phyloP scores from a whole-genome alignment of 208 protist genomes.

The Trypanosoma lewisi region DNA sequence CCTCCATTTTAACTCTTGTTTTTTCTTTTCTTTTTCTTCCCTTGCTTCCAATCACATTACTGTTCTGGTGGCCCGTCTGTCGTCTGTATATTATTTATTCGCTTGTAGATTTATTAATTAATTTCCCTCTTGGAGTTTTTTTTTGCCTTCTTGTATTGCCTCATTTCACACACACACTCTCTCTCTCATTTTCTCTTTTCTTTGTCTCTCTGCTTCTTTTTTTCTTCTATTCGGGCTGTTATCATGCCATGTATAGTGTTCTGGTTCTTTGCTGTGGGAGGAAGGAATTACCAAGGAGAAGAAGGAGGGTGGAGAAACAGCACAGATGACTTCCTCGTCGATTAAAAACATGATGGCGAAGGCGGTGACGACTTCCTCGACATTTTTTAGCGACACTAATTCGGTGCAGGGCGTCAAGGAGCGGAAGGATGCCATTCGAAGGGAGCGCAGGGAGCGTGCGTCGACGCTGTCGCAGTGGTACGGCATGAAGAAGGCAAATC shows the following conservation, averaged over 20 bases:
- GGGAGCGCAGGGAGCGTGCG: conserved; percentile 60
- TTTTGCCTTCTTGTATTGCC: background rate
- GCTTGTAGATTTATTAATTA: background rate
- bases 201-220: conserved; percentile 22
- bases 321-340: conserved; percentile 24
- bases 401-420: conserved; percentile 70
- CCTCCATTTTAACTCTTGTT: background rate
- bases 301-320: background rate
- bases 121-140: background rate
- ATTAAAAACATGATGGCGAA: conserved; percentile 84
- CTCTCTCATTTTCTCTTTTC: conserved; percentile 18
- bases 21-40: background rate
- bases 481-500: conserved; percentile 68
- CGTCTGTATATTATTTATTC: background rate
- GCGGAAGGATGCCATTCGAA: conserved; percentile 66
- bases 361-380: conserved; percentile 65
- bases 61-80: background rate
- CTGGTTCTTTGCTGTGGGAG: conserved; percentile 3
- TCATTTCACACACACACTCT: background rate
- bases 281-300: background rate
- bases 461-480: conserved; percentile 87
- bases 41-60: background rate
- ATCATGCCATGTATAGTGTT: background rate
- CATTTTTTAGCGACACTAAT: conserved; percentile 62
- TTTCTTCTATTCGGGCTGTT: background rate